Percentiles rank a stretch among this genome's conserved stretches.
phyloP scores from a whole-genome alignment of 2,329 filamentous ascomycete genomes.

The Mariannaea elegans region DNA sequence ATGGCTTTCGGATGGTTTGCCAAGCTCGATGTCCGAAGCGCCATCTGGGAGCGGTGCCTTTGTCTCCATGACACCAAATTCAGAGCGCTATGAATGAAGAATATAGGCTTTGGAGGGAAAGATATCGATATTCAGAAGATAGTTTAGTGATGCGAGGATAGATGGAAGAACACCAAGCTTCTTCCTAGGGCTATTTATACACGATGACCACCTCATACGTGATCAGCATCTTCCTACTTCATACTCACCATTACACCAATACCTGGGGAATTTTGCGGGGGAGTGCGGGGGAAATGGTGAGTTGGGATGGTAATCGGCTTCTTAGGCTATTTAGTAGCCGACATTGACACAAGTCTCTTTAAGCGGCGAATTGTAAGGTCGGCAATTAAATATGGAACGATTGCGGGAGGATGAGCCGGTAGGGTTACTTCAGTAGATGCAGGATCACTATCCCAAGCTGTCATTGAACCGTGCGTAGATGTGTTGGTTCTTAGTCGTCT shows the following conservation, averaged over 20 bases:
- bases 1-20: background rate
- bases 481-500: background rate
- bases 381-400: background rate
- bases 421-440: background rate
- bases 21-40: slow-evolving; percentile 4
- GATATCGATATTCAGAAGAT: too few relatives aligned
- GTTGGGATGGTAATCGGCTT: background rate
- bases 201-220: background rate
- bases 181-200: slow-evolving; percentile 5
- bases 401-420: background rate
- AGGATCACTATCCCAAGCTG: background rate
- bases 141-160: too few relatives aligned
- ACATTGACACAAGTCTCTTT: background rate
- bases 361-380: background rate
- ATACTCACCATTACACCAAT: background rate
- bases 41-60: background rate
- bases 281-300: background rate
- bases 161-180: too few relatives aligned
- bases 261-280: background rate
- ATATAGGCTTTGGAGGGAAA: too few relatives aligned
- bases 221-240: background rate
- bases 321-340: background rate
- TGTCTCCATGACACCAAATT: background rate
- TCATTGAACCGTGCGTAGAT: background rate
- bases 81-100: background rate